Evolutionary conservation across 2,329 filamentous ascomycete species (phyloP).

Genomic region (Claviceps sp.): DNA sequence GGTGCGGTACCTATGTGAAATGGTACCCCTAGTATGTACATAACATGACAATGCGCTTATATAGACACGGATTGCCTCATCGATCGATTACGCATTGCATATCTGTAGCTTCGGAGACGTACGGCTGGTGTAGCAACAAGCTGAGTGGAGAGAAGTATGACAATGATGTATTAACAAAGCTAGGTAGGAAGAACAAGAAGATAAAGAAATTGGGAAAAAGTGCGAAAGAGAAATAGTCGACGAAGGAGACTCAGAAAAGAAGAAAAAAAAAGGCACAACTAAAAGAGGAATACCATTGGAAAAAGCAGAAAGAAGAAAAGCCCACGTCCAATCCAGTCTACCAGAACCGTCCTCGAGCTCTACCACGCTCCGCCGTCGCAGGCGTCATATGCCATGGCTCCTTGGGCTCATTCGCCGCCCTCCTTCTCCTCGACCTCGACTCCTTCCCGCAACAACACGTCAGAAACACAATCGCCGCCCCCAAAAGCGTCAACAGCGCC

Average conservation of each 20-base stretch:
- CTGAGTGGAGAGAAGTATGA: too few species aligned
- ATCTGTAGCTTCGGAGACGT: too few species aligned
- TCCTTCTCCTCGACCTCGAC: conserved; percentile 20
- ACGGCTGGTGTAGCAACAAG: too few species aligned
- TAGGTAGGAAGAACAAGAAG: too few species aligned
- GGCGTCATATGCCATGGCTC: conserved; percentile 10
- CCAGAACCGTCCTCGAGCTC: conserved; percentile 9
- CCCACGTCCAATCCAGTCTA: not conserved
- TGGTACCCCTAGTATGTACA: too few species aligned
- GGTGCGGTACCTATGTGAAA: too few species aligned
- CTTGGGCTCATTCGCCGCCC: conserved; percentile 11
- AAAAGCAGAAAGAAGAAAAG: not conserved
- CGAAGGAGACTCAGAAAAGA: not conserved
- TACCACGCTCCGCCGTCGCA: not conserved
- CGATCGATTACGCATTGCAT: too few species aligned
- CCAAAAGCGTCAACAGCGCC: conserved; percentile 40
- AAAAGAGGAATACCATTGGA: not conserved
- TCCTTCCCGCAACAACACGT: conserved; percentile 38
- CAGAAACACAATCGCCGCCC: conserved; percentile 43
- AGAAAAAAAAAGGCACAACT: not conserved
- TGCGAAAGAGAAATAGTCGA: too few species aligned
- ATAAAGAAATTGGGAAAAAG: too few species aligned
- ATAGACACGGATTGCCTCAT: too few species aligned
- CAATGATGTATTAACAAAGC: too few species aligned
- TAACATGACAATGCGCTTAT: too few species aligned